Evolutionary conservation across 176 grass and related monocot species (phyloP).

Genomic region (Carex parvula): DNA sequence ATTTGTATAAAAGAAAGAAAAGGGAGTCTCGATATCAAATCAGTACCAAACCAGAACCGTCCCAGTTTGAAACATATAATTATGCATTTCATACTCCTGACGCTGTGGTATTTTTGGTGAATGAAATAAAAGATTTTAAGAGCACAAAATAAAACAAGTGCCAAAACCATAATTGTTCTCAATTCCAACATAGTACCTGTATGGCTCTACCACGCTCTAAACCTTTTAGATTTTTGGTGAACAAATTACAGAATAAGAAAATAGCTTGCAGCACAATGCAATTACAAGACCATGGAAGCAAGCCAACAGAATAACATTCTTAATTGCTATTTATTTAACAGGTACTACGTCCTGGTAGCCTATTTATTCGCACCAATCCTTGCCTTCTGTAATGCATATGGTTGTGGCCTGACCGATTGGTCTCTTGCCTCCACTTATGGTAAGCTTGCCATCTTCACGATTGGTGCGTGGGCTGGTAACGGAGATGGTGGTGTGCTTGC

Average conservation of each 20-base stretch:
- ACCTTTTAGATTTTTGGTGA: background rate
- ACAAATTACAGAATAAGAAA: background rate
- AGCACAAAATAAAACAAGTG: background rate
- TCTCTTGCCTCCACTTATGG: constrained; percentile 59
- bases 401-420: constrained; percentile 67
- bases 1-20: background rate
- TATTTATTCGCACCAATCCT: constrained; percentile 58
- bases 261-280: background rate
- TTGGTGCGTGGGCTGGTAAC: constrained; percentile 57
- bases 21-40: background rate
- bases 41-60: background rate
- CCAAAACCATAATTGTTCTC: background rate
- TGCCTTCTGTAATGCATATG: constrained; percentile 86
- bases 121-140: background rate
- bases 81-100: background rate
- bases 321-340: constrained; percentile 2
- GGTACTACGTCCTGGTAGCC: constrained; percentile 50
- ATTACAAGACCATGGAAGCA: background rate
- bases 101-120: background rate
- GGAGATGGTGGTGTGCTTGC: constrained; percentile 55
- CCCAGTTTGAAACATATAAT: background rate
- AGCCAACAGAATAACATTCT: background rate
- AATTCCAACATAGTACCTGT: background rate
- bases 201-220: background rate
- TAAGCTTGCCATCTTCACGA: constrained; percentile 62